Conservation (phyloP, 2,329 filamentous ascomycete genomes). For the Alternaria ethzedia region DNA sequence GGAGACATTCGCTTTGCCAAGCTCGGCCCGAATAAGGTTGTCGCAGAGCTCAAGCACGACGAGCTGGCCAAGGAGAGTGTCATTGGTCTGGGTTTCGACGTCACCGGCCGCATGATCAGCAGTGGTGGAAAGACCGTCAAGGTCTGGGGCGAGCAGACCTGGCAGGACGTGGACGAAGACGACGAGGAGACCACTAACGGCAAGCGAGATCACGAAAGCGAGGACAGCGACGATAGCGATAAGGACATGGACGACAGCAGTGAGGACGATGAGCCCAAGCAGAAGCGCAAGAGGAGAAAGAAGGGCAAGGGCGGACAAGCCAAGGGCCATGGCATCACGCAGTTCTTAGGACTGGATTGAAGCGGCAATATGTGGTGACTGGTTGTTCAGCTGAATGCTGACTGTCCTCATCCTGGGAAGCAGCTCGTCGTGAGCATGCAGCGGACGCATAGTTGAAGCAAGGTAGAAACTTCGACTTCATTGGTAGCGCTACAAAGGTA, state of each 20-base stretch:
- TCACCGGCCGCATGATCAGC: constrained; percentile 83
- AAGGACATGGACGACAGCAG: constrained; percentile 49
- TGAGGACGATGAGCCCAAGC: constrained; percentile 52
- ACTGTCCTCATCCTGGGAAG: neutral
- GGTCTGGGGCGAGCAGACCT: constrained; percentile 81
- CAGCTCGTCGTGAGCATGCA: neutral
- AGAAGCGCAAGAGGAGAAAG: constrained; percentile 54
- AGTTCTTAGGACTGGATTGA: constrained; percentile 45
- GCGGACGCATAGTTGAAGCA: neutral
- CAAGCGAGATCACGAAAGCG: constrained; percentile 45
- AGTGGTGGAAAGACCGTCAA: constrained; percentile 87
- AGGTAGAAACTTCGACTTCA: neutral
- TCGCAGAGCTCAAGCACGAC: constrained; percentile 74
- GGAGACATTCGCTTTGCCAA: constrained; percentile 79
- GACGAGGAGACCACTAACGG: constrained; percentile 56
- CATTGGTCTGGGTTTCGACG: constrained; percentile 81
- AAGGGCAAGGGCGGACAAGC: constrained; percentile 45
- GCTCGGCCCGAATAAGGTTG: constrained; percentile 74
- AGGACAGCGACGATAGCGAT: constrained; percentile 47
- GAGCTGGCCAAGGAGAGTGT: constrained; percentile 78
- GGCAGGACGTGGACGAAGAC: constrained; percentile 56
- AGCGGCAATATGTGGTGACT: neutral
- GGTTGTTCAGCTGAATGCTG: neutral
- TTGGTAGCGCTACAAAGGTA: neutral
- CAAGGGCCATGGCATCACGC: constrained; percentile 42